These are phyloP conservation scores for Pichia membranifaciens DNA, from an alignment of 805 yeast species.

Conservation along the genomic window DNA sequence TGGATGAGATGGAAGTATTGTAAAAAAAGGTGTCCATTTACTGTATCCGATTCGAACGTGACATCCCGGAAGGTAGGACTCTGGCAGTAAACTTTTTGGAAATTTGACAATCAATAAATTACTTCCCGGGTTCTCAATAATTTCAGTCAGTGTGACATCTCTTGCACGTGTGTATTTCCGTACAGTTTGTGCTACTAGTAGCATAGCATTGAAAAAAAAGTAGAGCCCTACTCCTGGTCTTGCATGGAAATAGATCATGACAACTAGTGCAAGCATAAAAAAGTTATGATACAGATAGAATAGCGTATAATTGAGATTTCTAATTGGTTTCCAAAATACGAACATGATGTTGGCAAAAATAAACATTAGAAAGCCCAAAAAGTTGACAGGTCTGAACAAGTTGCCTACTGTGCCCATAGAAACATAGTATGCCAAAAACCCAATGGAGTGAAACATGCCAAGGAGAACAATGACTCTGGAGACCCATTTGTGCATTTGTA, in stretches of 20 bases:
- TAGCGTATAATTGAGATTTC: constrained; percentile 43
- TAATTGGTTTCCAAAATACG: constrained; percentile 38
- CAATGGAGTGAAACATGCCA: constrained; percentile 46
- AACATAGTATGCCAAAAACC: constrained; percentile 45
- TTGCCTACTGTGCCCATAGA: constrained; percentile 32
- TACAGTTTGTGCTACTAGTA: constrained; percentile 35
- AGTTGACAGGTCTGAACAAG: constrained; percentile 35
- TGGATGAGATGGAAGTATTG: constrained; percentile 62
- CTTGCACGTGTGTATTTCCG: constrained; percentile 27
- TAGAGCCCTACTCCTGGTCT: constrained; percentile 55
- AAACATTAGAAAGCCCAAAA: constrained; percentile 47
- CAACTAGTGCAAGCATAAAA: constrained; percentile 40
- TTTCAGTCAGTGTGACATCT: constrained; percentile 18
- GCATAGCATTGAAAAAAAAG: constrained; percentile 23
- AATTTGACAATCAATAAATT: constrained; percentile 13
- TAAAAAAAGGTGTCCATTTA: constrained; percentile 34
- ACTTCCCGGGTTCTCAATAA: constrained; percentile 15
- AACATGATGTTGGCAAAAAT: constrained; percentile 32
- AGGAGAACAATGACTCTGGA: constrained; percentile 49
- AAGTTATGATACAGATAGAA: constrained; percentile 57
- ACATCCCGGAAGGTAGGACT: constrained; percentile 42
- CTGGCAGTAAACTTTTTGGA: constrained; percentile 19
- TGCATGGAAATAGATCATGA: constrained; percentile 53
- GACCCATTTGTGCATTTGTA: constrained; percentile 66
- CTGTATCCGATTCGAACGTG: constrained; percentile 48